Evolutionary conservation across 495 filamentous ascomycete genomes (phyloP), one percentile per base, ranked within the genome.

Genomic region (Lentithecium fluviatile): DNA sequence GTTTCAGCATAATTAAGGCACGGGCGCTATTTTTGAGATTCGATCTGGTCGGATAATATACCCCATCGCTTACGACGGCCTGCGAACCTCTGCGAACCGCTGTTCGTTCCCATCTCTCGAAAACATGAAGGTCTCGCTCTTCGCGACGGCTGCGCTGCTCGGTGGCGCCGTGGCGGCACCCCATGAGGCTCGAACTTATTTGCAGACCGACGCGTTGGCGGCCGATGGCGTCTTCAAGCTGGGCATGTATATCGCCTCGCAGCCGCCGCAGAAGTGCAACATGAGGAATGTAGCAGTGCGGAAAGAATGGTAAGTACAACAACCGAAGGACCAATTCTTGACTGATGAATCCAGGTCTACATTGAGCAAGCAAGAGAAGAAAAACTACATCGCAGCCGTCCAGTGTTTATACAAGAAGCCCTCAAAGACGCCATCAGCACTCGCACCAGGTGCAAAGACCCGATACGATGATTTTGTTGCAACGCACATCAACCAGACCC

Each of bases 391-490:
- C 58, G 70, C 80, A 24, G 83, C 88, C 1, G 81, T 90, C 23
- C 76, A 81, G 48, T 91, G 88, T 65, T 66, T 91, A 5, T 78
- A 82, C 61, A 60, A 54, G 8, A 67, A 77, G 62, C 81, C 85
- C 0, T 62, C 83, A 0, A 78, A 69, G 17, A 80, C 78, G 1
- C 69, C 78, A 1, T 45, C 73, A 0, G 51, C 58, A 5, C 52
- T 74, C 4, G 79, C 79, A 48, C 53, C 78, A 53, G 82, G 82
- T 38, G 79, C 80, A 1, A 78, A 70, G 68, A 80, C 74, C 65
- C 77, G 84, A 17, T 88, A 82, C 63, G 88, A 91, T 74, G 87
- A 91, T 69, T 90, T 90, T 65, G 76, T 85, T 38, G 84, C 79
- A 12, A 79, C 78, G 8, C 88, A 91, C 69, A 86, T 89, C 69